Base-by-base conservation (phyloP, 441 rosid species). In the Jatropha podagrica region DNA sequence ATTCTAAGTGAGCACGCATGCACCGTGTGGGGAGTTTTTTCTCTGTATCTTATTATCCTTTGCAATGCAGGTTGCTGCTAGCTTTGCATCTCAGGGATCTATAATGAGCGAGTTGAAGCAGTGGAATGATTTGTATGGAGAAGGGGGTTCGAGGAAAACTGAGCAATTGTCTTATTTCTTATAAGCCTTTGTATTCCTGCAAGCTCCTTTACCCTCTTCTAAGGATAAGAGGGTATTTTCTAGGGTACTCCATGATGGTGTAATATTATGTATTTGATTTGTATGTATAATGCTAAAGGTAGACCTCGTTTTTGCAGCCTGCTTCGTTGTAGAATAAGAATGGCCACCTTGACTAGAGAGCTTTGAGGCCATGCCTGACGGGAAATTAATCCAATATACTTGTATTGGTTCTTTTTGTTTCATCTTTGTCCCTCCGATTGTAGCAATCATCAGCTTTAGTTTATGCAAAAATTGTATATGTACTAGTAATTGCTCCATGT, bases 141-240 rank as follows among this genome's bases (percentile, higher is more conserved):
- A 90, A 81, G 97, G 97, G 7, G 95, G 97, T 68, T 89, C 95
- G 0, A 92, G 97, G 87, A 94, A 91, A 82, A 86, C 88, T 78
- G 84, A 94, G 78, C 97, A 91, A 76, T 66, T 92, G 23, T 78
- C 98, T 10, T 92, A 91, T 81, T 92, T 92, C 86, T 72, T 94
- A 44, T 92, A 58, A 38, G 32, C 5, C 44, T 3, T 1, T 37
- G 7, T 1, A 32, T 41, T 55, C 32, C 0, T 13, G 56, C 42
- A 23, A 46, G 41, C 23, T 26, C 8, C 20, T 37, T 62, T 37
- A 9, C 44, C 18, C 6, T 42, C 42, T 26, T 44, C 44, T 60
- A 44, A 20, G 52, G 17, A 26, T 42, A 3, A 52, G 26, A 8
- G 14, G 17, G 72, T 15, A 49, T 6, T 44, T 44, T 15, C 20